Base-by-base conservation (phyloP, 176 grass and related monocot species). In the Saccharum officinarum region DNA sequence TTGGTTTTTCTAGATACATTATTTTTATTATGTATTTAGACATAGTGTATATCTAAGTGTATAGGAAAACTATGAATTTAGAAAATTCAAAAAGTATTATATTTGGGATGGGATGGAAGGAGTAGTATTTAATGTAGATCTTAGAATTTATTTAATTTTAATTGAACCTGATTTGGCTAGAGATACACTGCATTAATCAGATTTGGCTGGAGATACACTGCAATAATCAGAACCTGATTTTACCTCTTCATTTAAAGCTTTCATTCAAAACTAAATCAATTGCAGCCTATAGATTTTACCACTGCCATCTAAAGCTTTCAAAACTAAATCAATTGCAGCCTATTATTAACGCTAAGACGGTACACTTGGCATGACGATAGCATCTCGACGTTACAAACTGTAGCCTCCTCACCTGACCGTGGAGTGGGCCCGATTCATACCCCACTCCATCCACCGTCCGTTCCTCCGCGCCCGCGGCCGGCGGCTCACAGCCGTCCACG, bases 401-500 rank as follows among this genome's bases (percentile, higher is more conserved):
- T 26, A 8, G 23, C 46, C 16, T 72, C 59, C 20, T 62, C 41
- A 62, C 89, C 64, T 87, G 50, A 36, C 85, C 89, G 77, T 30
- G 38, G 88, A 88, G 79, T 36, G 23, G 67, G 82, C 74, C 78
- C 62, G 65, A 26, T 91, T 76, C 91, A 93, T 77, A 64, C 83
- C 33, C 59, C 59, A 3, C 22, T 72, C 37, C 28, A 76, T 86
- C 80, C 69, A 17, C 5, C 55, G 77, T 68, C 69, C 63, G 38
- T 80, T 83, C 63, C 16, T 52, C 38, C 52, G 52, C 39, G 47
- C 26, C 57, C 10, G 59, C 71, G 69, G 34, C 26, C 47, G 7
- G 59, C 66, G 69, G 77, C 14, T 36, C 38, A 22, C 44, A n/a
- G 37, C 13, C 8, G 52, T 10, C 63, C 88, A 89, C 77, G 68